These are phyloP conservation scores for Pulveroboletus sp. DNA, from an alignment of 768 basidiomycete genomes.

Conservation along the genomic window DNA sequence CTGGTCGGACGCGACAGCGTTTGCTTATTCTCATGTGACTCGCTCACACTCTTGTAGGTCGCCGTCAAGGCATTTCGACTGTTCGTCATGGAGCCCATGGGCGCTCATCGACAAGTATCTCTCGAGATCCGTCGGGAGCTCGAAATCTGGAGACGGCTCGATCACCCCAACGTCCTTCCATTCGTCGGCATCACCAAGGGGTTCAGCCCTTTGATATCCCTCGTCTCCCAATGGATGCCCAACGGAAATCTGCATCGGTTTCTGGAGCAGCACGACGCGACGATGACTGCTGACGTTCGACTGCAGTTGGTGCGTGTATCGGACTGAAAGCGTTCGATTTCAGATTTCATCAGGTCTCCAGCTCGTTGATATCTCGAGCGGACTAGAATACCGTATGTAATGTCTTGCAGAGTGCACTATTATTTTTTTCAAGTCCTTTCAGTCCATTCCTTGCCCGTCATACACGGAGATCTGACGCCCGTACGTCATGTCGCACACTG, in stretches of 20 bases:
- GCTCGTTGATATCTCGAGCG: constrained; percentile 16
- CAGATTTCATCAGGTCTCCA: neutral
- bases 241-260: constrained; percentile 7
- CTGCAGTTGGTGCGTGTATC: constrained; percentile 7
- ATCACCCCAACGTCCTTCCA: constrained; percentile 15
- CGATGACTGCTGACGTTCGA: constrained; percentile 1
- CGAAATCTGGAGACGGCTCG: constrained; percentile 14
- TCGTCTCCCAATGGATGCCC: constrained; percentile 14
- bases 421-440: neutral
- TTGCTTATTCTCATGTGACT: neutral
- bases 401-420: neutral
- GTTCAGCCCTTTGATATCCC: constrained; percentile 5
- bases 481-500: constrained; percentile 1
- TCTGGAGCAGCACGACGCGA: neutral
- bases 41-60: constrained; percentile 3
- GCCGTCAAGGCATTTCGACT: constrained; percentile 11
- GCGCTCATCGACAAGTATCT: neutral
- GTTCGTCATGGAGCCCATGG: neutral
- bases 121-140: constrained; percentile 12
- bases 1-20: neutral
- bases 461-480: constrained; percentile 13
- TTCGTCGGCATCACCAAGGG: constrained; percentile 16
- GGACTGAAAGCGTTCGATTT: neutral
- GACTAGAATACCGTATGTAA: constrained; percentile 12
- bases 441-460: constrained; percentile 16